Conservation (phyloP, 768 basidiomycete genomes). For the Auricularia heimuer region DNA sequence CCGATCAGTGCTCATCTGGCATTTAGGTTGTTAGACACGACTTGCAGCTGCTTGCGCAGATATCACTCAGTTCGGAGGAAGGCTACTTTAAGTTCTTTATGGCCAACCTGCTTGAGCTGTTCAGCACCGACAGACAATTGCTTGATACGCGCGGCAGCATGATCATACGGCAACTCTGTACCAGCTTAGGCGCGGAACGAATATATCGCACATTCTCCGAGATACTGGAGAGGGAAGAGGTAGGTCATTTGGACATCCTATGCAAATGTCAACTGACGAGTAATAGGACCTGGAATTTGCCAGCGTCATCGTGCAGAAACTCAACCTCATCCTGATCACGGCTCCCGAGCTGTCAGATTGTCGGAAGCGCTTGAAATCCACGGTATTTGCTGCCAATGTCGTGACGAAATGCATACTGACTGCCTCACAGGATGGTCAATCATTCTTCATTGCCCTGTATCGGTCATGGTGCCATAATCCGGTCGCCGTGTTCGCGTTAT, state of each 20-base stretch:
- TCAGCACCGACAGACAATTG: slow-evolving; percentile 86
- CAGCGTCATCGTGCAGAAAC: slow-evolving; percentile 92
- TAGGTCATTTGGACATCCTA: slow-evolving; percentile 24
- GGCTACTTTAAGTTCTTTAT: slow-evolving; percentile 93
- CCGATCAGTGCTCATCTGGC: not conserved
- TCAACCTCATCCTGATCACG: slow-evolving; percentile 93
- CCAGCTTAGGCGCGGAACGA: slow-evolving; percentile 88
- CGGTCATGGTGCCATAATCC: slow-evolving; percentile 99
- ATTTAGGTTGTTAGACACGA: slow-evolving; percentile 89
- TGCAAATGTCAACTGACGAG: not conserved
- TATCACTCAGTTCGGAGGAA: slow-evolving; percentile 91
- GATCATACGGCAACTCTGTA: slow-evolving; percentile 89
- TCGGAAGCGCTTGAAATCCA: slow-evolving; percentile 82
- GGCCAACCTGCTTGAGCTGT: slow-evolving; percentile 87
- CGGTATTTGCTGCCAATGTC: slow-evolving; percentile 40
- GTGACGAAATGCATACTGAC: not conserved
- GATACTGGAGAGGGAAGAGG: slow-evolving; percentile 96
- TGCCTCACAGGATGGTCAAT: slow-evolving; percentile 73
- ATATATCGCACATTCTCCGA: slow-evolving; percentile 96
- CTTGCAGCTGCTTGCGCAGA: slow-evolving; percentile 90
- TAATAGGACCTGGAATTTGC: slow-evolving; percentile 91
- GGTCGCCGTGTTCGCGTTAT: slow-evolving; percentile 91
- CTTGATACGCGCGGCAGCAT: slow-evolving; percentile 88
- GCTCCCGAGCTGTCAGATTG: slow-evolving; percentile 95
- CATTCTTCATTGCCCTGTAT: slow-evolving; percentile 86